A percentile compares a stretch with the other conserved stretches of the same genome.
phyloP scores from a whole-genome alignment of 176 grass and related monocot species.

The Juncus effusus region DNA sequence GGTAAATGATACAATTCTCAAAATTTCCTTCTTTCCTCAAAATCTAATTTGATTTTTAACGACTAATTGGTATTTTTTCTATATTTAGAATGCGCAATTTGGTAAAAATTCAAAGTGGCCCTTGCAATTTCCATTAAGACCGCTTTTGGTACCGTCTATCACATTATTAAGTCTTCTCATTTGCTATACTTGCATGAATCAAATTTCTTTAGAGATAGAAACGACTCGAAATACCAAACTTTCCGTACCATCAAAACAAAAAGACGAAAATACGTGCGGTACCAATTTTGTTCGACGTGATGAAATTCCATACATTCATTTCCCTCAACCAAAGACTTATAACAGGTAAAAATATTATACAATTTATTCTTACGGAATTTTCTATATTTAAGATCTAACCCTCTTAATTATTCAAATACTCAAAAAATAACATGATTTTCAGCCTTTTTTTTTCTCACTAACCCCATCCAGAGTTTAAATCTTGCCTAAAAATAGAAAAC shows the following conservation, averaged over 20 bases:
- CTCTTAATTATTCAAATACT: neutral
- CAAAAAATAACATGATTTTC: too few species aligned
- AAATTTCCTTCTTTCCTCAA: neutral
- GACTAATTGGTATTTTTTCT: neutral
- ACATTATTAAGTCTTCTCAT: constrained; percentile 46
- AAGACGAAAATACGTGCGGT: constrained; percentile 28
- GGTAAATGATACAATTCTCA: neutral
- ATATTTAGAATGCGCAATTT: constrained; percentile 53
- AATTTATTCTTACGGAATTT: neutral
- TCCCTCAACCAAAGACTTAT: constrained; percentile 73
- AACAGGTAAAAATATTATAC: constrained; percentile 44
- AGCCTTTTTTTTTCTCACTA: too few species aligned
- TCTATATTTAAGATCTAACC: neutral
- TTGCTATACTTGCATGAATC: constrained; percentile 68
- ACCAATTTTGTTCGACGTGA: constrained; percentile 33
- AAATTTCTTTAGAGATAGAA: constrained; percentile 50
- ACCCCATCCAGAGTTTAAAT: too few species aligned
- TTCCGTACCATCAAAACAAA: constrained; percentile 11
- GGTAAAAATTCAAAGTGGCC: constrained; percentile 58
- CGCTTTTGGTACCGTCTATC: constrained; percentile 55
- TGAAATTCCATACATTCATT: constrained; percentile 56
- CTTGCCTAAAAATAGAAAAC: too few species aligned
- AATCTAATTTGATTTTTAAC: constrained; percentile 1
- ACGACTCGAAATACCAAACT: constrained; percentile 3
- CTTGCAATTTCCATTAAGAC: constrained; percentile 27